Conservation (phyloP, 23 red algal species). For the Gracilaria gracilis region DNA sequence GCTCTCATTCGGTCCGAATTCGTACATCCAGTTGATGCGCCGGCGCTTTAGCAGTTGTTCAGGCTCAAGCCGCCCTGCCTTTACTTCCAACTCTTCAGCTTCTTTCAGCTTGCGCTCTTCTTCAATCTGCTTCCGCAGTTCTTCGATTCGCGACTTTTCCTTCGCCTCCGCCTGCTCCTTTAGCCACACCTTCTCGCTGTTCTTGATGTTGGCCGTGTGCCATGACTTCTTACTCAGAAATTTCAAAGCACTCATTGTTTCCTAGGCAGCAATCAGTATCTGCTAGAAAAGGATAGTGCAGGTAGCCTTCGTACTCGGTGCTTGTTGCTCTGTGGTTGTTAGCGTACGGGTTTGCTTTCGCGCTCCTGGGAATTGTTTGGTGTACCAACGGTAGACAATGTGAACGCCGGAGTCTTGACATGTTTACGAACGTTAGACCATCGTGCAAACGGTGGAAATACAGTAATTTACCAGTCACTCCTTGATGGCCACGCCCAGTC, state of each 20-base stretch:
- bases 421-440: too few relatives aligned
- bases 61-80: conserved; percentile 75
- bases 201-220: conserved; percentile 75
- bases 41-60: conserved; percentile 63
- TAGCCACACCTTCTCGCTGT: conserved; percentile 82
- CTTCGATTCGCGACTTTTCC: conserved; percentile 80
- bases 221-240: conserved; percentile 89
- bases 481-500: too few relatives aligned
- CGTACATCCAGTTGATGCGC: conserved; percentile 91
- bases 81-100: conserved; percentile 70
- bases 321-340: too few relatives aligned
- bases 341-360: too few relatives aligned
- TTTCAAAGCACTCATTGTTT: conserved; percentile 77
- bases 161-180: conserved; percentile 75
- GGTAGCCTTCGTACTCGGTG: too few relatives aligned
- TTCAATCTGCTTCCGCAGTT: conserved; percentile 80
- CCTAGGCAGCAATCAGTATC: not conserved
- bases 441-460: too few relatives aligned
- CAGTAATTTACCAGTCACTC: too few relatives aligned
- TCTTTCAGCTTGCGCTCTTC: conserved; percentile 84
- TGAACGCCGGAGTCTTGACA: too few relatives aligned
- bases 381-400: too few relatives aligned
- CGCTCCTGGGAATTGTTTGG: too few relatives aligned
- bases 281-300: too few relatives aligned
- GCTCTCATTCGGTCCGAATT: conserved; percentile 47